These are phyloP conservation scores for Acacia pycnantha DNA, from an alignment of 331 rosid species.

Conservation along the genomic window DNA sequence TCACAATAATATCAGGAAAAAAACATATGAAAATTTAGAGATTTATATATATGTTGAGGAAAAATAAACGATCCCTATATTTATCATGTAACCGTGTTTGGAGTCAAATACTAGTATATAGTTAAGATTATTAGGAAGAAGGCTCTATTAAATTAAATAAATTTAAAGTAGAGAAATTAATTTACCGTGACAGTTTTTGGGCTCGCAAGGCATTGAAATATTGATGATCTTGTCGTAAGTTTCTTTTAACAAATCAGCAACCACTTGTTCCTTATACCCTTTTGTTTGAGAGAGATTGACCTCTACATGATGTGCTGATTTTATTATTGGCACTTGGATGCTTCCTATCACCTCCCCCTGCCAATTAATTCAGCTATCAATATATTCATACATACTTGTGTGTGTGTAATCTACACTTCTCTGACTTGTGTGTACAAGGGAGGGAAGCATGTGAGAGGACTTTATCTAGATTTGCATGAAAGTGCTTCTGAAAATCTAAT, in stretches of 20 bases:
- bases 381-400: not conserved
- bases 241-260: constrained; percentile 69
- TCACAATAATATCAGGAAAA: not conserved
- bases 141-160: no score
- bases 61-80: no score
- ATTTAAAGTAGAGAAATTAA: not conserved
- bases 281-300: constrained; percentile 69
- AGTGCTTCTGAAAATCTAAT: no score
- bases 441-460: no score
- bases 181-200: constrained; percentile 62
- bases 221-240: constrained; percentile 29
- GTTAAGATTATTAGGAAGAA: no score
- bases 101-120: no score
- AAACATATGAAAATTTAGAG: not conserved
- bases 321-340: constrained; percentile 53
- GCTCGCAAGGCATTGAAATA: constrained; percentile 40
- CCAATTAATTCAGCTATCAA: not conserved
- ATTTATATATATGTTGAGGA: not conserved
- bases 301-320: constrained; percentile 64
- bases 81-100: no score
- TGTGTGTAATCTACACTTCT: no score
- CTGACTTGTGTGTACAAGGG: no score
- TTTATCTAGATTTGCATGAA: no score
- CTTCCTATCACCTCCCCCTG: constrained; percentile 69
- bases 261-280: constrained; percentile 75